A percentile compares a stretch with the other conserved stretches of the same genome.
Conservation (phyloP, 257 asterid species). For the Solanum tarapatanum region DNA sequence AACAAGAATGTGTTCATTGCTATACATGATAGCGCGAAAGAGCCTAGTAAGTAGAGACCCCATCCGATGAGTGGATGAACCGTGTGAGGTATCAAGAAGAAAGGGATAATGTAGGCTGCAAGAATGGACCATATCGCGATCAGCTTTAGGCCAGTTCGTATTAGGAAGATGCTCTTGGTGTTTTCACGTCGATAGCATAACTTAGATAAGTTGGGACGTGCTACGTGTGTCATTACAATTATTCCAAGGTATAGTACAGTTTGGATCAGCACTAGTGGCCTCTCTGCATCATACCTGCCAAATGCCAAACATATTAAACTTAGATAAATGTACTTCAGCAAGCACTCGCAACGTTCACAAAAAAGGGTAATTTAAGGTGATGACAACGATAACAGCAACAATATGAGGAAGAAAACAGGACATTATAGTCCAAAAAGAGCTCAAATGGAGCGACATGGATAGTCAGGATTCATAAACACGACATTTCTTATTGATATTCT, state of each 20-base stretch:
- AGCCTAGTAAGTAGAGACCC: slow-evolving; percentile 66
- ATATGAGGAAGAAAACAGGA: background rate
- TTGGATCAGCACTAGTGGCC: slow-evolving; percentile 46
- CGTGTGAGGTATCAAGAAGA: slow-evolving; percentile 66
- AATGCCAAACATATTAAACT: background rate
- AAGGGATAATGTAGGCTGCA: slow-evolving; percentile 57
- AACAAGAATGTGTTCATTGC: slow-evolving; percentile 54
- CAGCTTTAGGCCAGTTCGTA: slow-evolving; percentile 54
- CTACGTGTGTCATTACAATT: slow-evolving; percentile 52
- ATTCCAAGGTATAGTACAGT: slow-evolving; percentile 51
- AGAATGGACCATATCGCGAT: slow-evolving; percentile 60
- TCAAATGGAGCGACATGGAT: background rate
- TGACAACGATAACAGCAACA: background rate
- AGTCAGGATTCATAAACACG: background rate
- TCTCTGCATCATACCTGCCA: slow-evolving; percentile 59
- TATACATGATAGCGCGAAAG: slow-evolving; percentile 40
- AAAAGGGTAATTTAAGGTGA: background rate
- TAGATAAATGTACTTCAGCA: background rate
- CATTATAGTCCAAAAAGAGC: background rate
- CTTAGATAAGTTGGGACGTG: slow-evolving; percentile 71
- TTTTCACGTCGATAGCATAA: slow-evolving; percentile 53
- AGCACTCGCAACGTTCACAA: background rate
- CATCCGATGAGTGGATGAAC: slow-evolving; percentile 81
- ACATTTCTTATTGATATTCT: background rate
- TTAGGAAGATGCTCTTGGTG: slow-evolving; percentile 37